Conservation (phyloP, 2,329 filamentous ascomycete genomes). For the Penicillium freii region DNA sequence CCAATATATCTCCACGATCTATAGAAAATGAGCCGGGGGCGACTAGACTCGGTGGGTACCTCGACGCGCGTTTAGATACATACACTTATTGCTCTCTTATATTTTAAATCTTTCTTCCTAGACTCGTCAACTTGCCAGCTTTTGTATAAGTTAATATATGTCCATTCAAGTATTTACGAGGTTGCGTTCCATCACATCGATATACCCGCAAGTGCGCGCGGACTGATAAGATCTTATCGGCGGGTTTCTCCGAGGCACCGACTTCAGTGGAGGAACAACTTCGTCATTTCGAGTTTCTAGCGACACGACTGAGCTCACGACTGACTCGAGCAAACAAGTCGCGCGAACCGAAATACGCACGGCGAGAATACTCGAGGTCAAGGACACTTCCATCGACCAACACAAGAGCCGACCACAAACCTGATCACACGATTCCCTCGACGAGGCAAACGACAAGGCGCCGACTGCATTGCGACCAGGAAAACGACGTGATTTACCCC, state of each 20-base stretch:
- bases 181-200: background rate
- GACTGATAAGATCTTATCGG: slow-evolving; percentile 25
- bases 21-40: background rate
- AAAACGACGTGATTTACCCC: background rate
- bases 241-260: slow-evolving; percentile 22
- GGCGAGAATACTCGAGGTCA: background rate
- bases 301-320: background rate
- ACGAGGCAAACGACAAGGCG: slow-evolving; percentile 9
- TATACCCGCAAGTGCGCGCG: background rate
- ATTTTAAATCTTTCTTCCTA: background rate
- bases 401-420: background rate
- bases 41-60: background rate
- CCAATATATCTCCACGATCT: background rate
- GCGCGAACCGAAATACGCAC: background rate
- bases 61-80: background rate
- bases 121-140: background rate
- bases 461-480: slow-evolving; percentile 5
- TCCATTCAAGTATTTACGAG: background rate
- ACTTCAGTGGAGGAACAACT: slow-evolving; percentile 10
- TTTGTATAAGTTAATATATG: background rate
- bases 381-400: background rate
- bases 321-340: background rate
- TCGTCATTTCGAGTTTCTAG: slow-evolving; percentile 16
- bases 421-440: background rate
- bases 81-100: background rate